phyloP scores from a whole-genome alignment of 257 asterid species.

The Voacanga thouarsii region DNA sequence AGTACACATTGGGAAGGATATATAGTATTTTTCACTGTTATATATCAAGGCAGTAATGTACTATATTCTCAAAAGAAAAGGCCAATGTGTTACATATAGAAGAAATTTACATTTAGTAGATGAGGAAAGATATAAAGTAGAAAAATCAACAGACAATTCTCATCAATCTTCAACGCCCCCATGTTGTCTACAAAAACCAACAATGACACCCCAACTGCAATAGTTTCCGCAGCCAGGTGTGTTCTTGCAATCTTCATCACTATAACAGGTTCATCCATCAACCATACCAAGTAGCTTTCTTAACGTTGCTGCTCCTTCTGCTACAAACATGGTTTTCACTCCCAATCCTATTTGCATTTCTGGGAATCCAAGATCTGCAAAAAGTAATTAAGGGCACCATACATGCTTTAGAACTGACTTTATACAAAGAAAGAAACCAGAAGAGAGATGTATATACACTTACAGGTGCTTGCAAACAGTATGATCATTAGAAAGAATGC shows the following conservation, averaged over 20 bases:
- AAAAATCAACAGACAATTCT: too few species aligned
- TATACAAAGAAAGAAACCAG: too few species aligned
- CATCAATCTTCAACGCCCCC: neutral
- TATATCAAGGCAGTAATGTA: too few species aligned
- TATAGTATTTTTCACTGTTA: too few species aligned
- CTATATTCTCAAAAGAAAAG: too few species aligned
- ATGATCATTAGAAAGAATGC: neutral
- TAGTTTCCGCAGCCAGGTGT: slow-evolving; percentile 9
- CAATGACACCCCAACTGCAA: neutral
- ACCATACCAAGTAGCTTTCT: neutral
- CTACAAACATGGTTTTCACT: neutral
- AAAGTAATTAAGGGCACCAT: too few species aligned
- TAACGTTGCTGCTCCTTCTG: neutral
- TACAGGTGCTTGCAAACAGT: neutral
- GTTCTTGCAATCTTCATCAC: slow-evolving; percentile 11
- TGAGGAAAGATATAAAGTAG: too few species aligned
- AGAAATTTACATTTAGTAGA: too few species aligned
- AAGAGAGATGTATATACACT: neutral
- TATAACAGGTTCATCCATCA: slow-evolving; percentile 12
- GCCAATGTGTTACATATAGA: too few species aligned
- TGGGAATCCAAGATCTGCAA: neutral
- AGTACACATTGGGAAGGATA: too few species aligned
- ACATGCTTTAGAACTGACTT: too few species aligned
- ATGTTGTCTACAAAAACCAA: neutral
- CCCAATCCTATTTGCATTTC: neutral